Base-by-base conservation (phyloP, 202 grass and related monocot species). In the Zizania palustris region DNA sequence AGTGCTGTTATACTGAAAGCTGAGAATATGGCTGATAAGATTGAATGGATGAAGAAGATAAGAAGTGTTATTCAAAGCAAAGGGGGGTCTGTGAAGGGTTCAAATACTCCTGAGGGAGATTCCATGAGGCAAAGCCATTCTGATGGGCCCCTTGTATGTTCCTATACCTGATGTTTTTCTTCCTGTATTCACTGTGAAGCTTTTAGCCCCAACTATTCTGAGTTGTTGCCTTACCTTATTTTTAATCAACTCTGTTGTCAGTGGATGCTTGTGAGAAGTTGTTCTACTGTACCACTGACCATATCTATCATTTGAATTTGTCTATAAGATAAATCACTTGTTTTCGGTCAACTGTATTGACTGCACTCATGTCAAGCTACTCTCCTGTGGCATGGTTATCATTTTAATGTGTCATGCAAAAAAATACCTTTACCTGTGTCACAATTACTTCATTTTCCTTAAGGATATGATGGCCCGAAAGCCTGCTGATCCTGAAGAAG, bases 401-500 rank as follows among this genome's bases (percentile, higher is more conserved):
- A n/a, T 51, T 51, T 51, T 28, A 28, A 28, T 14, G 49, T 7
- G 49, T 51, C 49, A 7, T 16, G n/a, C 49, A 51, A 36, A 56
- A 57, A 53, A 37, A 63, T 20, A 56, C 60, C 35, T 45, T 76
- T 50, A 1, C 66, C 40, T 72, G 13, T 71, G 18, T 74, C 63
- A 8, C 44, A 51, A 41, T 50, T 12, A 34, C 33, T 46, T 3
- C 56, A 63, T 81, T 72, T 72, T 37, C 50, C 15, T 50, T 20
- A 74, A 93, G 91, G 88, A 93, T 69, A 84, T 80, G 1, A 88
- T 93, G 83, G 67, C 80, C 28, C 84, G 96, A 72, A 95, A 64
- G 56, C 96, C 96, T 20, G 96, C 87, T 81, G 96, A 99, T 85
- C 96, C 96, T 65, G 96, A 99, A 90, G 96, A 99, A 87, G 96